phyloP scores from a whole-genome alignment of 768 basidiomycete species.

The Auriscalpium orientale region DNA sequence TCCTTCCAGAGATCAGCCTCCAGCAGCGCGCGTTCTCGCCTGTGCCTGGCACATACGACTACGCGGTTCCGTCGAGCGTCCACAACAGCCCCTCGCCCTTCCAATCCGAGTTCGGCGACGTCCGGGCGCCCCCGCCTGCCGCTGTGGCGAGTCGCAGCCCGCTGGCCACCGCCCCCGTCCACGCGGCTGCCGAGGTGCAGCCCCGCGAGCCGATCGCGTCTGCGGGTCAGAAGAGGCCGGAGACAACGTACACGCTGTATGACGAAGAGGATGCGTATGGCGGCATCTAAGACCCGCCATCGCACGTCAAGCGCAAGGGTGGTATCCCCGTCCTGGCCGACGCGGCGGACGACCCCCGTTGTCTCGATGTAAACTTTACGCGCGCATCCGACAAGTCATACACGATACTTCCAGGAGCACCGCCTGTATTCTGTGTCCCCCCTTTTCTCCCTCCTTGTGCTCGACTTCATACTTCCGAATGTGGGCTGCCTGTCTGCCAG shows the following conservation, averaged over 20 bases:
- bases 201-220: constrained; percentile 11
- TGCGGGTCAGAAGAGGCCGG: constrained; percentile 26
- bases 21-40: constrained; percentile 37
- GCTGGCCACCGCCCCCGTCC: constrained; percentile 9
- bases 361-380: neutral
- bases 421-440: neutral
- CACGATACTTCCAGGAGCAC: neutral
- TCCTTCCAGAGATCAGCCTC: constrained; percentile 44
- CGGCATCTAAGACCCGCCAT: constrained; percentile 40
- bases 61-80: constrained; percentile 16
- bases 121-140: constrained; percentile 15
- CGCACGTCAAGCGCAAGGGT: neutral
- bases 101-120: constrained; percentile 11
- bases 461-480: neutral
- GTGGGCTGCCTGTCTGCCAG: neutral
- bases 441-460: neutral
- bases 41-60: constrained; percentile 18
- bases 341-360: neutral
- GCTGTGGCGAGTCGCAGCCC: constrained; percentile 14
- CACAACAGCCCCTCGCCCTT: constrained; percentile 20
- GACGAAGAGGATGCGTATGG: constrained; percentile 64
- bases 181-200: constrained; percentile 8
- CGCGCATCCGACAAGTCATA: neutral
- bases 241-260: constrained; percentile 45
- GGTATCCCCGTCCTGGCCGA: constrained; percentile 1